Evolutionary conservation across 139 green algal genomes (phyloP), one percentile per base, ranked within the genome.

Genomic region (Chlamydomonas urium): DNA sequence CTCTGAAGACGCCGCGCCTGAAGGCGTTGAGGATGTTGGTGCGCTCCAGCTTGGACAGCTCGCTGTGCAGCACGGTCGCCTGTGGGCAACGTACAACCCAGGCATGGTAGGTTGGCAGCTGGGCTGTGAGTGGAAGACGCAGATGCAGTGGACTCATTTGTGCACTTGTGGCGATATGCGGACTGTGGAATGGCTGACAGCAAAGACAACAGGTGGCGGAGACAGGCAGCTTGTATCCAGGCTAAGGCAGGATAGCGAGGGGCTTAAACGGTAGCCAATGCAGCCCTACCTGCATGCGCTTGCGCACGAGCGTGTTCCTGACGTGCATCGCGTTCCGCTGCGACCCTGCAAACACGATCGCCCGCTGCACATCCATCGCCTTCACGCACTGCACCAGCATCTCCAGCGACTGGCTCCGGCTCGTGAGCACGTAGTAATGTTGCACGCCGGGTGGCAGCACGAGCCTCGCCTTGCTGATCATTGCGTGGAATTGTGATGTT

Each of bases 321-420:
- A 79, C 82, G 57, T 93, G 88, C 72, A 90, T 79, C 1, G 94
- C 76, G 2, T 90, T 79, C 45, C 83, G 79, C 65, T 87, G 81
- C 56, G 85, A 91, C 73, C 94, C 93, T 80, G 96, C 90, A 78
- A 98, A 98, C 45, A 98, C 78, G 1, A 97, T 77, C 1, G 69
- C 87, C 2, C 80, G 80, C 69, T 91, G 63, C 10, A 80, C 78
- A 26, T 70, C 79, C 42, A 92, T 62, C 2, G 92, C 92, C 38
- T 97, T 80, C 8, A 97, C 87, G 3, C 65, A 53, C 36, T 82
- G 66, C 31, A 92, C 79, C 53, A 96, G 63, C 23, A n/a, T 68
- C 23, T 14, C 33, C 14, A 68, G 14, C 32, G 6, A n/a, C 38
- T 47, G 5, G 33, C 60, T 68, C 6, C 10, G 6, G 21, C 6